Evolutionary conservation across 2,329 filamentous ascomycete species (phyloP).

Genomic region (Alternaria gaisen): DNA sequence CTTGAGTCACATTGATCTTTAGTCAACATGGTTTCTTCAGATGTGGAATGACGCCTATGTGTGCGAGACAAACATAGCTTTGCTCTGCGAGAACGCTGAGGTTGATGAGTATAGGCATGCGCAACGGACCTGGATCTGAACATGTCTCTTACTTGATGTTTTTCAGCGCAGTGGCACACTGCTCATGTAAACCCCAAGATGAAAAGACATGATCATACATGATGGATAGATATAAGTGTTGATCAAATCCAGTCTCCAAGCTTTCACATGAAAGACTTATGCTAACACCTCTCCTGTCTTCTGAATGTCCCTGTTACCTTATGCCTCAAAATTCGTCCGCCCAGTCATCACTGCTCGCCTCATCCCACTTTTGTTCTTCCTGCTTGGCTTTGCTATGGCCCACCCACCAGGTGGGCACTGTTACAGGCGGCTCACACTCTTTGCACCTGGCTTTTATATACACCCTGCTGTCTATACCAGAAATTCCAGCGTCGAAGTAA

Average conservation of each 20-base stretch:
- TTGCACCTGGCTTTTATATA: constrained; percentile 10
- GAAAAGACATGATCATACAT: neutral
- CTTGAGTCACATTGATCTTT: neutral
- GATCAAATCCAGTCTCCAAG: neutral
- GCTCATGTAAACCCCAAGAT: neutral
- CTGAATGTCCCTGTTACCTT: neutral
- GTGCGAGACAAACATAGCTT: neutral
- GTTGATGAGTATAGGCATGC: neutral
- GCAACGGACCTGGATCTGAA: too few relatives aligned
- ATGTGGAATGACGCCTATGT: neutral
- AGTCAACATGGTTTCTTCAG: neutral
- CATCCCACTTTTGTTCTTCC: neutral
- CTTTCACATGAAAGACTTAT: neutral
- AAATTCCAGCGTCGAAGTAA: neutral
- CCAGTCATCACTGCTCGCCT: neutral
- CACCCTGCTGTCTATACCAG: neutral
- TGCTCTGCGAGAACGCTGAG: neutral
- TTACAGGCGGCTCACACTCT: constrained; percentile 1
- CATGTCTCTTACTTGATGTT: neutral
- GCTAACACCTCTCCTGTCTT: neutral
- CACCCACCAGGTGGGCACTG: neutral
- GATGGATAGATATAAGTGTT: neutral
- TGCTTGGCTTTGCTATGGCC: neutral
- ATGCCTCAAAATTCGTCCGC: neutral
- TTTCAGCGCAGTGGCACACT: neutral